Evolutionary conservation across 2,329 filamentous ascomycete genomes (phyloP).

Genomic region (Thelonectria olida): DNA sequence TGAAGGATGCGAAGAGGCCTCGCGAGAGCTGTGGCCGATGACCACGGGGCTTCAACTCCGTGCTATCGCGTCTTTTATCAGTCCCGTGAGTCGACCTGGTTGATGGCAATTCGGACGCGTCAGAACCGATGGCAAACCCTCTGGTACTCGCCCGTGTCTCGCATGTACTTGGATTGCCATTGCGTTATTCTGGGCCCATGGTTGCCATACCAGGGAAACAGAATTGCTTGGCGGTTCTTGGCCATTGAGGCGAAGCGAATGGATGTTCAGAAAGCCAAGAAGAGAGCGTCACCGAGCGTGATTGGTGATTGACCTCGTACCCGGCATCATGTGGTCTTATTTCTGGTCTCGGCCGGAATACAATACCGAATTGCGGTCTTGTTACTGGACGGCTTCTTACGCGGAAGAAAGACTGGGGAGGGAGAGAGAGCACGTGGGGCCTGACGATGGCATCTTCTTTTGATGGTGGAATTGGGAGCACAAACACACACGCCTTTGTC

Average conservation of each 20-base stretch:
- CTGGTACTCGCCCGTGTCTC: background rate
- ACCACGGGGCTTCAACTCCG: background rate
- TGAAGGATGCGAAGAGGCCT: background rate
- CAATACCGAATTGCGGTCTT: constrained; percentile 1
- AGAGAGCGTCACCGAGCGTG: background rate
- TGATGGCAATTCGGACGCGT: background rate
- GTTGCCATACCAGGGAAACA: constrained; percentile 1
- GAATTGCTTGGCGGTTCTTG: constrained; percentile 15
- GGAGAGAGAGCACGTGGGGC: constrained; percentile 22
- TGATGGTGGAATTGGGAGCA: constrained; percentile 5
- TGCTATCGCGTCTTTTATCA: background rate
- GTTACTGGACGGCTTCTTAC: background rate
- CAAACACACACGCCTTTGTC: too few species aligned
- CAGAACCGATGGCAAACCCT: background rate
- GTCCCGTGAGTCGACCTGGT: background rate
- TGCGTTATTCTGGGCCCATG: constrained; percentile 2
- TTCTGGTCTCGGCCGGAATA: background rate
- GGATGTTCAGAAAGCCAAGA: background rate
- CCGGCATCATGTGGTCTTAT: constrained; percentile 13
- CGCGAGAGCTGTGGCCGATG: too few species aligned
- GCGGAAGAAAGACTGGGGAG: too few species aligned
- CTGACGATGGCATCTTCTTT: background rate
- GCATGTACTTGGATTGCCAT: background rate
- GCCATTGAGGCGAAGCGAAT: constrained; percentile 18
- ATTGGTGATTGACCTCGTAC: constrained; percentile 8